A percentile compares a stretch with the other conserved stretches of the same genome.
Evolutionary conservation across 148 eudicot genomes (phyloP).

Genomic region (Amaranthus palmeri): DNA sequence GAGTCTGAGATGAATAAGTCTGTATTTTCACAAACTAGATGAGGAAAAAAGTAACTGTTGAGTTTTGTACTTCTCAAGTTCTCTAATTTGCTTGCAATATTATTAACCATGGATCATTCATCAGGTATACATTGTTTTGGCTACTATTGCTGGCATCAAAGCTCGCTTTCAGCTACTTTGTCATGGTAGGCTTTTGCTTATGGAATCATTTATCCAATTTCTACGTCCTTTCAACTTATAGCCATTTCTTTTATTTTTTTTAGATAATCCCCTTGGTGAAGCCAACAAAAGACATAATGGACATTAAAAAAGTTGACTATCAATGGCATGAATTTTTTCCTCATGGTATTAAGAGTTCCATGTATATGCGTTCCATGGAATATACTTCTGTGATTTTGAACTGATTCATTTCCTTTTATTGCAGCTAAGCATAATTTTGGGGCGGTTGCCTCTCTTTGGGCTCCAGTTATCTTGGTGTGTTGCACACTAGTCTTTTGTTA

Average conservation of each 20-base stretch:
- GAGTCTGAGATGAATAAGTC: constrained; percentile 29
- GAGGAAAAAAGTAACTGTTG: no score
- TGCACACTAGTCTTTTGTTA: constrained; percentile 11
- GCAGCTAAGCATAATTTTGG: constrained; percentile 69
- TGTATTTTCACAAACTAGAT: background rate
- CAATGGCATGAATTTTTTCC: constrained; percentile 96
- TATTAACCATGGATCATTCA: constrained; percentile 8
- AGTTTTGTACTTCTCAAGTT: background rate
- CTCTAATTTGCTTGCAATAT: constrained; percentile 1
- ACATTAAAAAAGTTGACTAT: constrained; percentile 46
- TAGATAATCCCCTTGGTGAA: constrained; percentile 83
- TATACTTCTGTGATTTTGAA: constrained; percentile 5
- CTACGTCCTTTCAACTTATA: constrained; percentile 13
- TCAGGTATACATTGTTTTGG: constrained; percentile 93
- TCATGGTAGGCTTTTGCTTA: constrained; percentile 48
- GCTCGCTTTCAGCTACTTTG: constrained; percentile 69
- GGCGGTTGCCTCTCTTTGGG: constrained; percentile 82
- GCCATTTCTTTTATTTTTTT: constrained; percentile 2
- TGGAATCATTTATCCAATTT: constrained; percentile 14
- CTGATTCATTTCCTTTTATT: constrained; percentile 28
- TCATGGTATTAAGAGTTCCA: constrained; percentile 38
- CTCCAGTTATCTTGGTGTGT: constrained; percentile 85
- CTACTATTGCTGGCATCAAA: constrained; percentile 69
- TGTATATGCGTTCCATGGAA: constrained; percentile 8
- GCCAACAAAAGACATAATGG: constrained; percentile 79